Evolutionary conservation across 2,329 filamentous ascomycete species (phyloP), one percentile per base, ranked within the genome.

Genomic region (Hypoxylon sp.): DNA sequence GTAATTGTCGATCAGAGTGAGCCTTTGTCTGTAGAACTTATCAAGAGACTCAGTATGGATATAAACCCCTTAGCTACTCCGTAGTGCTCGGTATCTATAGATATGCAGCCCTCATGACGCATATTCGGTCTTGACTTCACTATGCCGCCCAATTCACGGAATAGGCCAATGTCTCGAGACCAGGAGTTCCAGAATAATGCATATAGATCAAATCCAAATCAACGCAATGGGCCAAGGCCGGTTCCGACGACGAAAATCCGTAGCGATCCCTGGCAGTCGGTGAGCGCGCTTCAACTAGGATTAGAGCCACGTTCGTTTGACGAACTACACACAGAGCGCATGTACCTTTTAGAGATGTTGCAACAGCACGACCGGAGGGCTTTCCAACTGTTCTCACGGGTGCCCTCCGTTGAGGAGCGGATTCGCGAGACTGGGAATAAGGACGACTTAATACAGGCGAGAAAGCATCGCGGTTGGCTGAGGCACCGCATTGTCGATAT

Each of bases 251-350:
- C 24, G 1, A 44, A 42, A 56, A 47, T 67, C 55, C 64, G 52
- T 24, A 47, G 60, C 22, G 55, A 63, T 17, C 63, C 61, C 10
- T 69, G 66, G 61, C 69, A 65, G 35, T 66, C 56, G 3, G 52
- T 63, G 22, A 68, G 56, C n/a, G 63, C 60, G 8, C 66, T 72
- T 46, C 63, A 73, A 10, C 57, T 77, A 14, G 71, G 79, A 62
- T 75, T 83, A 48, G 75, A 79, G 2, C 81, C 80, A 1, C 79
- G 83, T 1, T 74, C 82, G 0, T 80, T 84, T 53, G 78, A 82
- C 17, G 80, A 81, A 4, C 78, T 87, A 3, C 80, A 82, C 58
- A 75, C 76, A 3, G 86, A 90, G 70, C 79, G 81, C 11, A 75
- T 81, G 5, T 87, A 87, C 64, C 81, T 88, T 17, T 63, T 80